These are phyloP conservation scores for Bipolaris sorokiniana DNA, from an alignment of 2,329 filamentous ascomycete species.

Conservation along the genomic window DNA sequence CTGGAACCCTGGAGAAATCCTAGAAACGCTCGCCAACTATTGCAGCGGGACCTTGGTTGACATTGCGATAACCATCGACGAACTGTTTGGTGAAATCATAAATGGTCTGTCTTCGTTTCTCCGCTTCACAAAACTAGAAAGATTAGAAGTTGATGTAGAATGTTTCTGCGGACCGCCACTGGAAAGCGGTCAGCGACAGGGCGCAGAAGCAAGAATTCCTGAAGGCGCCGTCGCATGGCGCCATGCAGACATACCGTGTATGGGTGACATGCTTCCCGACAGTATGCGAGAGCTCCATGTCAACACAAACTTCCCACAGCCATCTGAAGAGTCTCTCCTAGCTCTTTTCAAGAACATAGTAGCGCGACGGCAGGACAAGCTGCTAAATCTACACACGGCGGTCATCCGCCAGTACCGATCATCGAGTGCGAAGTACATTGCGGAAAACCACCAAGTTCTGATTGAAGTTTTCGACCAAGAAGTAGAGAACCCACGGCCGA, in stretches of 20 bases:
- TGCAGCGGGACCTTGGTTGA: slow-evolving; percentile 34
- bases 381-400: slow-evolving; percentile 25
- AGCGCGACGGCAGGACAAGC: slow-evolving; percentile 25
- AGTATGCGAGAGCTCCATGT: slow-evolving; percentile 39
- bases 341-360: slow-evolving; percentile 42
- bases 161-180: slow-evolving; percentile 45
- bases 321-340: slow-evolving; percentile 28
- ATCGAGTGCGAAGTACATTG: slow-evolving; percentile 24
- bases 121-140: slow-evolving; percentile 30
- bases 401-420: slow-evolving; percentile 37
- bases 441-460: slow-evolving; percentile 19
- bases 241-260: slow-evolving; percentile 42
- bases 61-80: slow-evolving; percentile 43
- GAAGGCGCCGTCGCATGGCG: slow-evolving; percentile 32
- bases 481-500: slow-evolving; percentile 16
- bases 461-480: slow-evolving; percentile 34
- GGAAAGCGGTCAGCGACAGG: slow-evolving; percentile 41
- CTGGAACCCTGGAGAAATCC: slow-evolving; percentile 45
- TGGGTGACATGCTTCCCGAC: slow-evolving; percentile 43
- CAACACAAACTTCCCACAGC: slow-evolving; percentile 38
- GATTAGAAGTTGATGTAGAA: slow-evolving; percentile 39
- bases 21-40: slow-evolving; percentile 32
- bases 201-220: slow-evolving; percentile 25
- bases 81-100: slow-evolving; percentile 37
- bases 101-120: slow-evolving; percentile 44